These are phyloP conservation scores for Saussurea involucrata DNA, from an alignment of 129 eudicot genomes.

Conservation along the genomic window DNA sequence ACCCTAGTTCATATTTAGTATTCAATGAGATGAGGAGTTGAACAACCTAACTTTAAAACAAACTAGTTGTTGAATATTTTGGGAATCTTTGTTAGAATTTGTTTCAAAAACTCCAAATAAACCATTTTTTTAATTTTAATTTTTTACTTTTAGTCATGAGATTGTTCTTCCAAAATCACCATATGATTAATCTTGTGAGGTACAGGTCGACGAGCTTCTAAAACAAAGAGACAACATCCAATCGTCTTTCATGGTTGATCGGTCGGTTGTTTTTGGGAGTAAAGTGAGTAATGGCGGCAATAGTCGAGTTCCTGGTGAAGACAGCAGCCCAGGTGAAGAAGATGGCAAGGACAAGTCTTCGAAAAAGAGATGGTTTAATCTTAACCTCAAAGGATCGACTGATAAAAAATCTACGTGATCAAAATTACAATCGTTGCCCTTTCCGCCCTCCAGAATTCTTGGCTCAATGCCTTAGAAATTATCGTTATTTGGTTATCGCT, in stretches of 20 bases:
- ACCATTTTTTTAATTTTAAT: neutral
- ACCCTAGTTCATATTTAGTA: too few species aligned
- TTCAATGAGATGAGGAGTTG: neutral
- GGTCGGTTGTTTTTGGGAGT: conserved; percentile 27
- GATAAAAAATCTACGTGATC: conserved; percentile 20
- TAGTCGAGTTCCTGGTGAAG: conserved; percentile 41
- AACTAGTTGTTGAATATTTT: neutral
- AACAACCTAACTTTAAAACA: neutral
- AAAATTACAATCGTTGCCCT: neutral
- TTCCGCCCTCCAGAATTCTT: neutral
- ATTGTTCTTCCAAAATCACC: too few species aligned
- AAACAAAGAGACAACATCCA: conserved; percentile 69
- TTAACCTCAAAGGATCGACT: conserved; percentile 28
- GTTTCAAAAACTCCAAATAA: neutral
- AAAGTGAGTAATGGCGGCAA: conserved; percentile 53
- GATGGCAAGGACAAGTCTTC: conserved; percentile 36
- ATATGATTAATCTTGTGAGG: too few species aligned
- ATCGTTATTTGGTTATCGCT: neutral
- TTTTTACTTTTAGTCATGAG: too few species aligned
- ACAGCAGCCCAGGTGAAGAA: conserved; percentile 58
- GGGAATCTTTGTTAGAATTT: neutral
- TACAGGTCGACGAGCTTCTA: conserved; percentile 76
- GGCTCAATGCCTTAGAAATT: neutral
- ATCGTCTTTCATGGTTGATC: conserved; percentile 50
- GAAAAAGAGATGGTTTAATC: conserved; percentile 40